Conservation (phyloP, 2,329 filamentous ascomycete genomes). For the Orbilia quercus region DNA sequence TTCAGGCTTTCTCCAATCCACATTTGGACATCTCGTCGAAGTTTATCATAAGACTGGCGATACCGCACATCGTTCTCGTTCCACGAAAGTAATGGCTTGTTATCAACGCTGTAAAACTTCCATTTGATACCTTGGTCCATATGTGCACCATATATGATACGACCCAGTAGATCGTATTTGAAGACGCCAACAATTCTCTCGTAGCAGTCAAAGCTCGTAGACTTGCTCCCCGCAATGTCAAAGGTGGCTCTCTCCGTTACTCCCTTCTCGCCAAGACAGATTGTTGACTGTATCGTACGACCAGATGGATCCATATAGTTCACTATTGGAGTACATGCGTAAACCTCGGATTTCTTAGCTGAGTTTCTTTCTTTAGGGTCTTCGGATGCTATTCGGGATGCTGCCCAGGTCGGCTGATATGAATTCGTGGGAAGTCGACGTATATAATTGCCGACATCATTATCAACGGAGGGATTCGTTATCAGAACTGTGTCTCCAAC, state of each 20-base stretch:
- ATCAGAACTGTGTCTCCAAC: constrained; percentile 26
- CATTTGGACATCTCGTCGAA: no score
- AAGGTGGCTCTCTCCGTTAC: neutral
- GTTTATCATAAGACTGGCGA: neutral
- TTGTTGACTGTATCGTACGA: neutral
- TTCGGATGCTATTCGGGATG: neutral
- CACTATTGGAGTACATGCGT: constrained; percentile 17
- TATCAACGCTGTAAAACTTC: neutral
- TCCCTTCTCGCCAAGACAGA: no score
- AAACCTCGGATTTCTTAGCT: constrained; percentile 6
- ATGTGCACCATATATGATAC: neutral
- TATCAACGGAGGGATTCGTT: constrained; percentile 19
- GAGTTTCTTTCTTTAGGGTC: neutral
- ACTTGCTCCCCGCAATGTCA: neutral
- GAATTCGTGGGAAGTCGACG: constrained; percentile 21
- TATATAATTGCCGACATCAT: constrained; percentile 17
- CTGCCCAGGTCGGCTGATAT: constrained; percentile 39
- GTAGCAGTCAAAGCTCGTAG: neutral
- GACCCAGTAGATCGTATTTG: neutral
- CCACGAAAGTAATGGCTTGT: neutral
- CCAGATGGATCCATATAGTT: constrained; percentile 16
- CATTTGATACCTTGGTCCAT: neutral
- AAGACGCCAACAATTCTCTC: neutral
- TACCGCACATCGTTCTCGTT: neutral
- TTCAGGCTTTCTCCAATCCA: neutral